Percentiles rank a stretch among this genome's conserved stretches.
These are phyloP conservation scores for Alternaria infectoria DNA, from an alignment of 2,329 filamentous ascomycete genomes.

Conservation along the genomic window DNA sequence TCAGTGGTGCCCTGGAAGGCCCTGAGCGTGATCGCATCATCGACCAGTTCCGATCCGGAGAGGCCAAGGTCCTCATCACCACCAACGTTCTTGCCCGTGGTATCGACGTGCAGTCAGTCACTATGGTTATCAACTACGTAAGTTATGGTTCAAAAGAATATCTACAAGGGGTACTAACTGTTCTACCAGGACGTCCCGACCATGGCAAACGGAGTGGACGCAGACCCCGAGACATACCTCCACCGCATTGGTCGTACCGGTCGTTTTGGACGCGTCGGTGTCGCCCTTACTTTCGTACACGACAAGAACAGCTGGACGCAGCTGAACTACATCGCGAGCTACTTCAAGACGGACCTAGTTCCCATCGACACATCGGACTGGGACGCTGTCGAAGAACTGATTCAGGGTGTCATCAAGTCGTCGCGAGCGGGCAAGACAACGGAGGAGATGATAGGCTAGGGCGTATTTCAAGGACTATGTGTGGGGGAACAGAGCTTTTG, in stretches of 20 bases:
- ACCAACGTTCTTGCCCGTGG: constrained; percentile 96
- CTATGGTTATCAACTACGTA: constrained; percentile 97
- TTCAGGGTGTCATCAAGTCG: constrained; percentile 67
- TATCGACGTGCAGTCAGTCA: constrained; percentile 90
- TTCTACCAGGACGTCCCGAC: constrained; percentile 57
- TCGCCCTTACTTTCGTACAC: constrained; percentile 93
- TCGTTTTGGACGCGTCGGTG: constrained; percentile 93
- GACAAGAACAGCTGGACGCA: constrained; percentile 82
- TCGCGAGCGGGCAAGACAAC: constrained; percentile 50
- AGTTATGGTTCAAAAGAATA: constrained; percentile 1
- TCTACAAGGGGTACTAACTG: not conserved
- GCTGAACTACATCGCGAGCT: constrained; percentile 77
- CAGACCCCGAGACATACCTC: constrained; percentile 94
- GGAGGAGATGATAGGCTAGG: constrained; percentile 38
- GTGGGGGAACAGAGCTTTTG: not conserved
- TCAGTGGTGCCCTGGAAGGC: constrained; percentile 89
- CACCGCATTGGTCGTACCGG: constrained; percentile 97
- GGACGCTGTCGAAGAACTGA: constrained; percentile 84
- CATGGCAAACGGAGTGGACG: constrained; percentile 64
- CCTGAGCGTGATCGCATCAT: constrained; percentile 82
- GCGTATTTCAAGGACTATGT: not conserved
- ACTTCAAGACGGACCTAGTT: constrained; percentile 81
- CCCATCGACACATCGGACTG: constrained; percentile 85
- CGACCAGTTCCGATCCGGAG: constrained; percentile 82
- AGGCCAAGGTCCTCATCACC: constrained; percentile 94